phyloP scores from a whole-genome alignment of 169 alveolate species.

The Eimeria zaria region DNA sequence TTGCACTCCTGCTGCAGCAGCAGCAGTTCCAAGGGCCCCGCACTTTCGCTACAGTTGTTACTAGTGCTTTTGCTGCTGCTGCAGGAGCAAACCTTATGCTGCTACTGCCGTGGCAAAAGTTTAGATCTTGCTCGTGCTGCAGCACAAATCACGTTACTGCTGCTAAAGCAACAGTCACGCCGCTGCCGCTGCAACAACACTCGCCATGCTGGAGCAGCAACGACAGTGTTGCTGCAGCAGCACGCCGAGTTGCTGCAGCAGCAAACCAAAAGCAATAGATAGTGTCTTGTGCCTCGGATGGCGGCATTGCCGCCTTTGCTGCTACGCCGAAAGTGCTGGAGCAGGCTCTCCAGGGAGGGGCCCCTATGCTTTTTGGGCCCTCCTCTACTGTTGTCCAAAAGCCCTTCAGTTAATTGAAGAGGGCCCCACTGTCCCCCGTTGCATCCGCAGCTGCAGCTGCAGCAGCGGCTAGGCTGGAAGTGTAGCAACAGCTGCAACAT shows the following conservation, averaged over 20 bases:
- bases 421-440: not conserved
- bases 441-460: conserved; percentile 35
- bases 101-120: conserved; percentile 49
- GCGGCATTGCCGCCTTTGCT: conserved; percentile 47
- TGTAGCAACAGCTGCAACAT: not conserved
- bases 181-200: conserved; percentile 29
- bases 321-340: conserved; percentile 46
- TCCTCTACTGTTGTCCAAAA: not conserved
- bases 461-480: no score
- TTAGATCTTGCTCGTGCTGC: conserved; percentile 29
- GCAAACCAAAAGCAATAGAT: conserved; percentile 55
- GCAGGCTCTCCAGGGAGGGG: conserved; percentile 31
- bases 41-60: not conserved
- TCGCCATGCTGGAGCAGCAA: conserved; percentile 19
- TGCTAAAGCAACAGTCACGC: not conserved
- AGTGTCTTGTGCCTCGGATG: conserved; percentile 19
- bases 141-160: conserved; percentile 39
- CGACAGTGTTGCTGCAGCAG: conserved; percentile 37
- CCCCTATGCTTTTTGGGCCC: not conserved
- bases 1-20: not conserved
- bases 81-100: conserved; percentile 41
- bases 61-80: not conserved
- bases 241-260: conserved; percentile 61
- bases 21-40: not conserved
- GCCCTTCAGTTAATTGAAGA: not conserved